Evolutionary conservation across 2,329 filamentous ascomycete genomes (phyloP), one percentile per base, ranked within the genome.

Genomic region (Bipolaris victoriae): DNA sequence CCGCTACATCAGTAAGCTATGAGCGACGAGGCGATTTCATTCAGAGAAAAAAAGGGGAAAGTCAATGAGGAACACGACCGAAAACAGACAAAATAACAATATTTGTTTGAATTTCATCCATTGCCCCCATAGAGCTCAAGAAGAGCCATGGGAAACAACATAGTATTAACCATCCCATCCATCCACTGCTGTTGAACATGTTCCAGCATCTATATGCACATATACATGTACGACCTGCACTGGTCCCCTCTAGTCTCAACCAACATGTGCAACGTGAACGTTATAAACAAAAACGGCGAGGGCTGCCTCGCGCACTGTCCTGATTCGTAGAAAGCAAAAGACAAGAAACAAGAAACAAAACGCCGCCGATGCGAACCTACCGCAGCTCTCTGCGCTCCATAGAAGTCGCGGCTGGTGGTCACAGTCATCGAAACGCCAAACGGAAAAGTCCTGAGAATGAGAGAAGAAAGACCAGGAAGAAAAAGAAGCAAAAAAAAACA

Each of bases 321-420:
- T 31, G 26, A n/a, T 15, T 39, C 24, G 29, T 24, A 18, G 31
- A 40, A 31, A 49, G 13, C 39, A 37, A 46, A 36, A 2, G 22
- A 43, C 18, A 36, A 20, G 31, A 22, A 44, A 37, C 18, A 36
- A 20, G 31, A 22, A 44, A 26, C 16, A 37, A 11, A 45, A 52
- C 16, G 41, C 33, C 51, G 35, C 40, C 16, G 44, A 66, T 68
- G 66, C 62, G 61, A 62, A 63, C 68, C 68, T 70, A 68, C 68
- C 68, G 35, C 66, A 67, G 64, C 60, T 46, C 20, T 26, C 20
- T 20, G 20, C 40, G 44, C 50, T 51, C 55, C 52, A 53, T 46
- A 29, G 49, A 50, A 47, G 29, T 22, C 16, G 29, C 16, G 37
- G 20, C 52, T 65, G 60, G 68, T 69, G 66, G 68, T 70, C 65